Evolutionary conservation across 495 filamentous ascomycete genomes (phyloP).

Genomic region (Podospora fimiseda): DNA sequence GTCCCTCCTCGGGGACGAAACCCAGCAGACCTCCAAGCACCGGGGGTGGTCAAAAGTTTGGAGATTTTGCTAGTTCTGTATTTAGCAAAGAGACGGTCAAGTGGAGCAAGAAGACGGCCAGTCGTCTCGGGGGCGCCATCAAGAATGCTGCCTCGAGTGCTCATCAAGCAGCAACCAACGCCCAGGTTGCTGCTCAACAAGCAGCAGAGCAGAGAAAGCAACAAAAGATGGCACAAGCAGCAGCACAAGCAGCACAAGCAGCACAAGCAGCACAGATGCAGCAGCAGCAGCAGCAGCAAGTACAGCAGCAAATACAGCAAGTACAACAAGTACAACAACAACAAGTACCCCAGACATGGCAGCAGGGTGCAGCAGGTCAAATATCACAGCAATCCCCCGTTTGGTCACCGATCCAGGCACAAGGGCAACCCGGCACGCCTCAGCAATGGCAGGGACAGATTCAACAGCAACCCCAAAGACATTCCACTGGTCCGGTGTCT

Average conservation of each 20-base stretch:
- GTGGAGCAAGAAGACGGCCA: constrained; percentile 25
- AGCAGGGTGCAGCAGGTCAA: background rate
- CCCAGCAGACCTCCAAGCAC: background rate
- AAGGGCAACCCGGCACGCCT: background rate
- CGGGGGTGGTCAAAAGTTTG: constrained; percentile 11
- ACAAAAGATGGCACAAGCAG: background rate
- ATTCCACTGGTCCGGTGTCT: background rate
- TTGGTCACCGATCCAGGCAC: background rate
- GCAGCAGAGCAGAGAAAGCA: constrained; percentile 10
- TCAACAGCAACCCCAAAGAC: background rate
- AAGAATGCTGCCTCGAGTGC: constrained; percentile 17
- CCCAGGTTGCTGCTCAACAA: constrained; percentile 9
- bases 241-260: background rate
- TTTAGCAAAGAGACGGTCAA: constrained; percentile 26
- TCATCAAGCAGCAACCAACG: constrained; percentile 10
- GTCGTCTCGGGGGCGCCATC: constrained; percentile 16
- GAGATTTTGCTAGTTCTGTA: constrained; percentile 17
- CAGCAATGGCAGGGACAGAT: background rate
- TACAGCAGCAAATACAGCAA: constrained; percentile 13
- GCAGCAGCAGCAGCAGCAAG: constrained; percentile 24
- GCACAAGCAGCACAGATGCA: background rate
- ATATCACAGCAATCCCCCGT: background rate
- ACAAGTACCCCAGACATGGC: no score
- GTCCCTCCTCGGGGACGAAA: background rate
- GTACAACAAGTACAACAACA: background rate